A percentile compares a stretch with the other conserved stretches of the same genome.
Evolutionary conservation across 2,329 filamentous ascomycete species (phyloP).

Genomic region (Ceratocystis eucalypticola): DNA sequence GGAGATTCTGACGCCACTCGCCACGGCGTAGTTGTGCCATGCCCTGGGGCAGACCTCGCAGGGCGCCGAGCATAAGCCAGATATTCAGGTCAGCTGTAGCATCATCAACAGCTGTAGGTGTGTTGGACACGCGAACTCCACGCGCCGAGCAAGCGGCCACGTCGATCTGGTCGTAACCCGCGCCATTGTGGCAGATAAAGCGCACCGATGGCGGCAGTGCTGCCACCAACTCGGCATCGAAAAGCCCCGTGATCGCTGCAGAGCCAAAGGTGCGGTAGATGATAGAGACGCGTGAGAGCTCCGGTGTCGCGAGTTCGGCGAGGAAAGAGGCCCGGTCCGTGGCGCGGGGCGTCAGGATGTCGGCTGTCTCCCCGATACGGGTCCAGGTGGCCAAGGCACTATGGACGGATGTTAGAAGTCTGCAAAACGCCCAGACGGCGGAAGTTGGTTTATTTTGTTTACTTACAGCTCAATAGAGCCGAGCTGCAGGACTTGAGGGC

Average conservation of each 20-base stretch:
- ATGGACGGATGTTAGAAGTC: constrained; percentile 8
- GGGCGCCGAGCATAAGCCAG: constrained; percentile 67
- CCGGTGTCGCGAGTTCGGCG: constrained; percentile 49
- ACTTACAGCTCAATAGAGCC: constrained; percentile 31
- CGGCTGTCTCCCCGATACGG: constrained; percentile 46
- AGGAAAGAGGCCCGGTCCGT: constrained; percentile 54
- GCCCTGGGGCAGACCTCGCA: constrained; percentile 56
- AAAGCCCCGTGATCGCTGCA: constrained; percentile 47
- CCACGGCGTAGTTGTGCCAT: constrained; percentile 53
- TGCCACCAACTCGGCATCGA: constrained; percentile 58
- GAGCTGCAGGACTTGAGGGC: constrained; percentile 29
- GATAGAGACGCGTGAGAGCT: constrained; percentile 50
- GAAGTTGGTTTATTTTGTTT: neutral
- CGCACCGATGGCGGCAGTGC: constrained; percentile 39
- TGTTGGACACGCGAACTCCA: constrained; percentile 61
- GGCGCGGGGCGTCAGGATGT: constrained; percentile 49
- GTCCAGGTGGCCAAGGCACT: constrained; percentile 55
- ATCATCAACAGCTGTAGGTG: constrained; percentile 68
- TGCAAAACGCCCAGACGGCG: neutral
- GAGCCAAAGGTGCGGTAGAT: constrained; percentile 61
- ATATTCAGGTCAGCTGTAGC: constrained; percentile 70
- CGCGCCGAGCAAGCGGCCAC: constrained; percentile 55
- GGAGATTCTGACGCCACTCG: constrained; percentile 50
- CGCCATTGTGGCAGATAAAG: constrained; percentile 53
- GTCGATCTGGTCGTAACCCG: constrained; percentile 77